These are phyloP conservation scores for Colletotrichum liaoningense DNA, from an alignment of 2,329 filamentous ascomycete species.

Conservation along the genomic window DNA sequence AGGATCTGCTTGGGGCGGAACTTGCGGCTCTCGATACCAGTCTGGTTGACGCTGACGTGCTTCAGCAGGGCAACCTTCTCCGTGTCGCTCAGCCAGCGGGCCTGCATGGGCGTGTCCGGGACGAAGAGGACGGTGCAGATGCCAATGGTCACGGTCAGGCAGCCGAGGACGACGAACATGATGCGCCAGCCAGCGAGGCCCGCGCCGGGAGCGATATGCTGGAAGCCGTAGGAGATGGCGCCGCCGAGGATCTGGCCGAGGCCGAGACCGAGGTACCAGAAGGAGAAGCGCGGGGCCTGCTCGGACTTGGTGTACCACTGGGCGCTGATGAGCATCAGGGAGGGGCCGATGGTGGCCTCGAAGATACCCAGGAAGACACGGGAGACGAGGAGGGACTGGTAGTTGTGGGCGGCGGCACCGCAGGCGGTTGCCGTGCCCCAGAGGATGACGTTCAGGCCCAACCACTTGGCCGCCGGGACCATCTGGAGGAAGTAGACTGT, in stretches of 20 bases:
- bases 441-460: conserved; percentile 67
- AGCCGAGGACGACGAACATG: conserved; percentile 59
- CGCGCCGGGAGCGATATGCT: conserved; percentile 56
- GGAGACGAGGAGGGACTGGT: conserved; percentile 63
- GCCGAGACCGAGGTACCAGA: conserved; percentile 72
- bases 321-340: conserved; percentile 69
- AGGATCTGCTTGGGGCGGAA: conserved; percentile 64
- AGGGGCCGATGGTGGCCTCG: conserved; percentile 70
- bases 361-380: conserved; percentile 71
- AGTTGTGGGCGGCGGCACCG: conserved; percentile 65
- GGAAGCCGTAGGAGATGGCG: conserved; percentile 63
- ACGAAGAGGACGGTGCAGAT: conserved; percentile 51
- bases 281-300: conserved; percentile 67
- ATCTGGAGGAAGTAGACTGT: conserved; percentile 68
- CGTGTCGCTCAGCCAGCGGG: conserved; percentile 47
- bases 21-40: conserved; percentile 64
- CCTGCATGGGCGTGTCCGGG: conserved; percentile 60
- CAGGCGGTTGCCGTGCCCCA: conserved; percentile 69
- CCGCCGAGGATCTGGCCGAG: conserved; percentile 65
- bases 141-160: conserved; percentile 54
- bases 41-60: conserved; percentile 68
- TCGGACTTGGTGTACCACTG: conserved; percentile 69
- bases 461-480: conserved; percentile 70
- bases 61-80: conserved; percentile 59
- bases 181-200: conserved; percentile 53